A percentile compares a stretch with the other conserved stretches of the same genome.
Evolutionary conservation across 495 filamentous ascomycete genomes (phyloP).

Genomic region (Penicillium simplicissimum): DNA sequence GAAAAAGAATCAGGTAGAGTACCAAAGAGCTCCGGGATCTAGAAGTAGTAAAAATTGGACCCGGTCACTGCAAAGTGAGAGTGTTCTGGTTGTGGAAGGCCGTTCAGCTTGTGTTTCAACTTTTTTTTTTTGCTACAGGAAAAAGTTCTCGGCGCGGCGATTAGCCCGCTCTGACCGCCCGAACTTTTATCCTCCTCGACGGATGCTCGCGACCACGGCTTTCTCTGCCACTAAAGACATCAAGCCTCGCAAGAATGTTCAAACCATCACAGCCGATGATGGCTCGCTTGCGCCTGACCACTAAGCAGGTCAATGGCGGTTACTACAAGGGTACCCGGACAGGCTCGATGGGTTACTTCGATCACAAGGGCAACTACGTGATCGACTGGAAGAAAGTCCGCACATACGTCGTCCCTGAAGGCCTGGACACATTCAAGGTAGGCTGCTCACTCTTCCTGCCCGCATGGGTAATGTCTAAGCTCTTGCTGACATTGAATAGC

Average conservation of each 20-base stretch:
- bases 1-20: neutral
- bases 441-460: neutral
- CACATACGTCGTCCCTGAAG: constrained; percentile 79
- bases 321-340: constrained; percentile 96
- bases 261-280: constrained; percentile 72
- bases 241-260: constrained; percentile 45
- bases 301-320: constrained; percentile 87
- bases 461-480: neutral
- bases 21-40: neutral
- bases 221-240: neutral
- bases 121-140: constrained; percentile 40
- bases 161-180: constrained; percentile 36
- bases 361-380: constrained; percentile 78
- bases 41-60: constrained; percentile 12
- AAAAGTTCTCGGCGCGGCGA: constrained; percentile 46
- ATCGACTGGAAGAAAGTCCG: constrained; percentile 86
- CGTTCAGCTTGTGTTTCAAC: constrained; percentile 34
- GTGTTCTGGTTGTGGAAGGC: constrained; percentile 23
- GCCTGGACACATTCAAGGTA: constrained; percentile 71
- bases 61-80: constrained; percentile 17
- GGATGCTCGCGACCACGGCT: constrained; percentile 10
- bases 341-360: constrained; percentile 83
- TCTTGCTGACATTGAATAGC: constrained; percentile 44
- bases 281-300: constrained; percentile 73
- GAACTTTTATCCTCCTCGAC: constrained; percentile 19